Evolutionary conservation across 2,329 filamentous ascomycete genomes (phyloP), one percentile per base, ranked within the genome.

Genomic region (Tolypocladium tropicale): DNA sequence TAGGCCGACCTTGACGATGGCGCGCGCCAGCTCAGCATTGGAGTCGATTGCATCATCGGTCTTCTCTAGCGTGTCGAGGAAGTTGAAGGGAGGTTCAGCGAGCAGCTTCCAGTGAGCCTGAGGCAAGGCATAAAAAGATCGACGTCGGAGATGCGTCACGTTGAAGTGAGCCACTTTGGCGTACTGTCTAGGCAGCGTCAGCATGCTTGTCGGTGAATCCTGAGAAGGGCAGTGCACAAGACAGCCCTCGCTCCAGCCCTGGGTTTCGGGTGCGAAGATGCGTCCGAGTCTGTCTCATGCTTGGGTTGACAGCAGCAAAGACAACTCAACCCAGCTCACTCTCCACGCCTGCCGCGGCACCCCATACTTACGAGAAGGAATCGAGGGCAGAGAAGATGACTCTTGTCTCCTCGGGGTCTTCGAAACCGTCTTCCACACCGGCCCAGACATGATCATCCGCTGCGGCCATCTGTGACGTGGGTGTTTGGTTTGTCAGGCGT

Each of bases 81-180:
- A 84, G 57, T 84, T 88, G 75, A 97, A 95, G 0, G 92, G 93
- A 0, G 89, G 85, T 5, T 80, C 80, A 0, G 90, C 85, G 1
- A 99, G 81, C 67, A 95, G 80, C 65, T 88, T 82, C 85, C 90
- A 94, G 69, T 99, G 92, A 1, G 80, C 76, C 57, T 86, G 84
- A 1, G 93, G 90, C 6, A 99, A 79, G 10, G 91, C 89, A 70
- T 97, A 99, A 72, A 99, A 96, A 16, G 90, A 88, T 70, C 94
- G 91, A 32, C 95, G 85, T 25, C 94, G 86, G 21, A 92, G 80
- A 70, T 97, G 93, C 5, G 93, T 97, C 61, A 89, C 86, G 71
- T 95, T 95, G 74, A 88, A 88, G 70, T 97, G 93, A 6, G 92
- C 88, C 28, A 85, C 82, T 64, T 86, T 88, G 61, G 89, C 86